These are phyloP conservation scores for Urtica urens DNA, from an alignment of 306 rosid species.

Conservation along the genomic window DNA sequence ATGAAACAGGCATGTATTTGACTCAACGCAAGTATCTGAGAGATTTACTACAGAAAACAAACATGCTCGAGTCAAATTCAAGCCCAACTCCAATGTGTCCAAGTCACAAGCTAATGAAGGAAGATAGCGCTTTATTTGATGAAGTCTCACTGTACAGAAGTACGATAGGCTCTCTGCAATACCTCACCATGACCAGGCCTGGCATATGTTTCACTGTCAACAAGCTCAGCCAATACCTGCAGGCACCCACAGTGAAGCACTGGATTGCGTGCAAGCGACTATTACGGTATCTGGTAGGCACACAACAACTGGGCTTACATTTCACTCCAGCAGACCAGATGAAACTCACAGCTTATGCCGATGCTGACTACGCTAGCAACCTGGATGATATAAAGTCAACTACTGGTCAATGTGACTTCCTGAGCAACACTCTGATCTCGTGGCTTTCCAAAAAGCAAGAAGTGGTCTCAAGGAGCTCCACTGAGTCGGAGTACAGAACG, in stretches of 20 bases:
- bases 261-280: not conserved
- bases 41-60: not conserved
- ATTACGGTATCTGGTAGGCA: not conserved
- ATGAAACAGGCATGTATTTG: not conserved
- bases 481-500: not conserved
- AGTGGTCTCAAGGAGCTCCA: not conserved
- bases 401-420: not conserved
- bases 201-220: not conserved
- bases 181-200: no score
- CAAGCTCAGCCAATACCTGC: not conserved
- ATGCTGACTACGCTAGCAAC: not conserved
- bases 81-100: not conserved
- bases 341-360: not conserved
- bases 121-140: not conserved
- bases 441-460: not conserved
- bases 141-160: not conserved
- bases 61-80: not conserved
- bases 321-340: not conserved
- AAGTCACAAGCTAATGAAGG: not conserved
- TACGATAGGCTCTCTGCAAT: not conserved
- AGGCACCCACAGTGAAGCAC: not conserved
- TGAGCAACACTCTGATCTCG: not conserved
- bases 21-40: not conserved
- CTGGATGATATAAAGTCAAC: not conserved
- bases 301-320: not conserved